Evolutionary conservation across 2,329 filamentous ascomycete genomes (phyloP).

Genomic region (Rutstroemia sp.): DNA sequence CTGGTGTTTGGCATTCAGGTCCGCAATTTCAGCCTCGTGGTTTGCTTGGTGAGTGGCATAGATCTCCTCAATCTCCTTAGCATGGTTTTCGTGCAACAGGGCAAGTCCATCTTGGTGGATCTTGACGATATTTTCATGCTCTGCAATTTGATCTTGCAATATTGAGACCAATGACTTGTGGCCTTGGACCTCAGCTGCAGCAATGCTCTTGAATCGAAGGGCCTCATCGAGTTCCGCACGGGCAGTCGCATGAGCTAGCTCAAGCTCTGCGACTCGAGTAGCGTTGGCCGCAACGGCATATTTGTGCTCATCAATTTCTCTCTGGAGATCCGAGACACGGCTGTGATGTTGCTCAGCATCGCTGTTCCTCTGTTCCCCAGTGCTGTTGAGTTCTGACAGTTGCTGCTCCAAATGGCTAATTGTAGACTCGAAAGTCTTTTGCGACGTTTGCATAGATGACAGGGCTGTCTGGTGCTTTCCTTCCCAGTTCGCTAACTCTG

Average conservation of each 20-base stretch:
- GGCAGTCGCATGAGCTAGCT: conserved; percentile 60
- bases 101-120: conserved; percentile 45
- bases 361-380: conserved; percentile 37
- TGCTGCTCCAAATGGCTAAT: conserved; percentile 65
- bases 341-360: conserved; percentile 45
- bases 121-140: conserved; percentile 52
- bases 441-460: conserved; percentile 62
- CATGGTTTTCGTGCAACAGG: conserved; percentile 42
- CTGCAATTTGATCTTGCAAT: conserved; percentile 51
- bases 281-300: conserved; percentile 61
- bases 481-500: conserved; percentile 69
- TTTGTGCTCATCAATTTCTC: conserved; percentile 77
- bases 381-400: conserved; percentile 30
- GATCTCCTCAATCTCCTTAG: conserved; percentile 42
- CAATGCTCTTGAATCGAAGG: conserved; percentile 47
- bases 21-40: conserved; percentile 49
- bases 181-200: conserved; percentile 35
- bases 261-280: conserved; percentile 63
- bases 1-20: conserved; percentile 54
- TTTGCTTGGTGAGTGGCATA: conserved; percentile 44
- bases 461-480: conserved; percentile 65
- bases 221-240: conserved; percentile 62
- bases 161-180: conserved; percentile 39
- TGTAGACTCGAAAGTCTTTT: conserved; percentile 64
- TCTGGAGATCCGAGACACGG: conserved; percentile 55